A percentile compares a stretch with the other conserved stretches of the same genome.
phyloP scores from a whole-genome alignment of 345 rosid species.

The Limnanthes douglasii region DNA sequence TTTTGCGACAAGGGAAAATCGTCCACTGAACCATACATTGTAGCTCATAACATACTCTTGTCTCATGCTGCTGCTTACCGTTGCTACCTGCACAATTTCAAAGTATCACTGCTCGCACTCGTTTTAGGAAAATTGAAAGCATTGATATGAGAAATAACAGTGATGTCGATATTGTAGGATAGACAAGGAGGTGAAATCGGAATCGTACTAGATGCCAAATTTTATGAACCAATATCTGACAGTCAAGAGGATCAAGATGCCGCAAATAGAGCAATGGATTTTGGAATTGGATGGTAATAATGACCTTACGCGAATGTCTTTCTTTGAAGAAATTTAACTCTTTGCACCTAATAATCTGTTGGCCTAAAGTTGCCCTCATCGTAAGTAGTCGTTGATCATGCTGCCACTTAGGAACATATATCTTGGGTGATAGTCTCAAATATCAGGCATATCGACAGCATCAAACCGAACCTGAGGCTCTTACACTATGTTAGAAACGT shows the following conservation, averaged over 20 bases:
- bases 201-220: slow-evolving; percentile 67
- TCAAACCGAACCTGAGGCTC: slow-evolving; percentile 1
- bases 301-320: not conserved
- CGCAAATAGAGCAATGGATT: slow-evolving; percentile 70
- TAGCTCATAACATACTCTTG: slow-evolving; percentile 71
- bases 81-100: slow-evolving; percentile 43
- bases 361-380: too few relatives aligned
- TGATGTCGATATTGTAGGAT: slow-evolving; percentile 19
- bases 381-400: too few relatives aligned
- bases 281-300: slow-evolving; percentile 63
- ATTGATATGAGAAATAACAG: not conserved
- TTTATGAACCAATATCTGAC: slow-evolving; percentile 65
- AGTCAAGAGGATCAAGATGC: slow-evolving; percentile 70
- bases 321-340: too few relatives aligned
- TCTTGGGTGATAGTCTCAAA: too few relatives aligned
- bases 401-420: too few relatives aligned
- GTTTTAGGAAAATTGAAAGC: slow-evolving; percentile 1
- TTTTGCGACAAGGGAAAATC: slow-evolving; percentile 73
- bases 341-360: too few relatives aligned
- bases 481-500: slow-evolving; percentile 4
- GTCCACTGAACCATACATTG: slow-evolving; percentile 59
- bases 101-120: slow-evolving; percentile 26
- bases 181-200: slow-evolving; percentile 65
- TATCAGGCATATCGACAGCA: too few relatives aligned
- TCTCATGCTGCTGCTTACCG: slow-evolving; percentile 77